These are phyloP conservation scores for Pogostemon cablin DNA, from an alignment of 257 asterid genomes.

Conservation along the genomic window DNA sequence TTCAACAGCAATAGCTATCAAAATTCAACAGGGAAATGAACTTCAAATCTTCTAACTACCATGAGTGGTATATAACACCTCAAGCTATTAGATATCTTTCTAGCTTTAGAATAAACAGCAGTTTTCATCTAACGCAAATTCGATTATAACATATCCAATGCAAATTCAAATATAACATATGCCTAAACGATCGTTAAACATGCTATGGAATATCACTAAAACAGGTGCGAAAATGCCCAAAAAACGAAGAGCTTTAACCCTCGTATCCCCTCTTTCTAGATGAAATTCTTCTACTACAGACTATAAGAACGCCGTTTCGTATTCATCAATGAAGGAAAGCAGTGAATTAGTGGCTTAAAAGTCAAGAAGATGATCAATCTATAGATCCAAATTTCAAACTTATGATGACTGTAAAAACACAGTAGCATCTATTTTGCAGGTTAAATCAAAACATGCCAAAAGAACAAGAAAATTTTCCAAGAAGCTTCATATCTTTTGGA, in stretches of 20 bases:
- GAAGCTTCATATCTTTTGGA: background rate
- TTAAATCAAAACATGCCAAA: background rate
- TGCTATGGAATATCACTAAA: too few species aligned
- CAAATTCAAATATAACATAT: slow-evolving; percentile 10
- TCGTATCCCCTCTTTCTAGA: background rate
- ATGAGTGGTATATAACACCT: background rate
- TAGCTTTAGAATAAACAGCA: background rate
- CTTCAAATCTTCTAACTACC: background rate
- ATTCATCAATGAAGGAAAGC: background rate
- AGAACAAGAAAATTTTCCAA: background rate
- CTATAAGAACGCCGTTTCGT: background rate
- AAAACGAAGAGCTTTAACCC: background rate
- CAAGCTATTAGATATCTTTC: background rate
- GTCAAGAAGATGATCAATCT: slow-evolving; percentile 18
- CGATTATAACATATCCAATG: background rate
- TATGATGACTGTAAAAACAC: slow-evolving; percentile 22
- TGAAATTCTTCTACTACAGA: background rate
- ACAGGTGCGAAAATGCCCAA: background rate
- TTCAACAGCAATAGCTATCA: background rate
- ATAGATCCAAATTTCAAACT: slow-evolving; percentile 10
- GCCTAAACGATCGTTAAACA: background rate
- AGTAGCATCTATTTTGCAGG: background rate
- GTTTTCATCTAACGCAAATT: background rate
- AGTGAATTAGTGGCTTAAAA: slow-evolving; percentile 8
- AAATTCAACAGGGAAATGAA: background rate